Evolutionary conservation across 176 grass and related monocot genomes (phyloP).

Genomic region (Chloris gayana): DNA sequence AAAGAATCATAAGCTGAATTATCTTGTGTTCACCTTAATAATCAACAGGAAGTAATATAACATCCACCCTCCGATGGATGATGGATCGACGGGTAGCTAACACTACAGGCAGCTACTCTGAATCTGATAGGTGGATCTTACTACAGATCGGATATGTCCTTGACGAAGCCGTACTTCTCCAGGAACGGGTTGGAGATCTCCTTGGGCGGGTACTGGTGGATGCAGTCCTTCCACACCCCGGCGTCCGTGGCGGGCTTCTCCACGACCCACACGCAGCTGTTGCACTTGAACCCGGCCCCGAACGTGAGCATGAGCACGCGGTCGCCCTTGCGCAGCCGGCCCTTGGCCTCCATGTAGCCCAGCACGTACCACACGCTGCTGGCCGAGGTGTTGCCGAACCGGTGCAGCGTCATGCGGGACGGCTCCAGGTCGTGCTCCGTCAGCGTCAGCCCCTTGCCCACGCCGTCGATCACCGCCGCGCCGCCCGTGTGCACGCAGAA

Average conservation of each 20-base stretch:
- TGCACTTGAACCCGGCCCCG: constrained; percentile 97
- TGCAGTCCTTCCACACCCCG: constrained; percentile 76
- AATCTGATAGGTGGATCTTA: not conserved
- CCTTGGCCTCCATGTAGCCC: constrained; percentile 86
- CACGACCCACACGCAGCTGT: constrained; percentile 85
- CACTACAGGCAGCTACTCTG: no score
- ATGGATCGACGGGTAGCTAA: no score
- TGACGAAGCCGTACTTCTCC: constrained; percentile 89
- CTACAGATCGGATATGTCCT: constrained; percentile 53
- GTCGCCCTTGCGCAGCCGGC: constrained; percentile 54
- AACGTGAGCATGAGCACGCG: constrained; percentile 91
- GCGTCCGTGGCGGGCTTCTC: constrained; percentile 45
- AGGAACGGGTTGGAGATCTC: constrained; percentile 67
- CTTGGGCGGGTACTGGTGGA: constrained; percentile 66
- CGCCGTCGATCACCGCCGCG: constrained; percentile 77
- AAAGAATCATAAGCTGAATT: constrained; percentile 45
- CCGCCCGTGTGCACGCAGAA: constrained; percentile 92
- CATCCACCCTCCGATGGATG: not conserved
- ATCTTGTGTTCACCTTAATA: constrained; percentile 6
- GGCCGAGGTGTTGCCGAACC: constrained; percentile 92
- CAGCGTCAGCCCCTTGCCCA: constrained; percentile 66
- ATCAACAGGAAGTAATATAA: constrained; percentile 3
- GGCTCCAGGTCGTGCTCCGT: constrained; percentile 78
- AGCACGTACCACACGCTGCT: constrained; percentile 96
- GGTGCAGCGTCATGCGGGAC: constrained; percentile 84